Evolutionary conservation across 306 rosid species (phyloP), one percentile per base, ranked within the genome.

Genomic region (Sindora glabra): DNA sequence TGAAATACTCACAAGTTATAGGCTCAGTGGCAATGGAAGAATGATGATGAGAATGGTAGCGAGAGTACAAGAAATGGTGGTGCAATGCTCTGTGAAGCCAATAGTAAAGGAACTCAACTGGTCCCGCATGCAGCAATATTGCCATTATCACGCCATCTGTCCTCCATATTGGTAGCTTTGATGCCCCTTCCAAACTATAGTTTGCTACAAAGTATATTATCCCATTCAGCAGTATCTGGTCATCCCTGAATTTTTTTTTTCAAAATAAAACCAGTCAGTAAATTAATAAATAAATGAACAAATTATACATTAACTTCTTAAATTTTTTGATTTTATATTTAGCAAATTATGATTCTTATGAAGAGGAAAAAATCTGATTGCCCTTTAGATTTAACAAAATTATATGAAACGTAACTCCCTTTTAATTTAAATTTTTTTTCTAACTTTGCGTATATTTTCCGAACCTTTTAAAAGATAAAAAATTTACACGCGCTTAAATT

Each of bases 21-120:
- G 69, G 59, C n/a, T 63, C 38, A 0, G 69, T 49, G 26, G 44
- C 49, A 15, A 63, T 49, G 0, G 69, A 63, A 36, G 59, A 49
- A 63, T 63, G 69, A 6, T 63, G 69, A 21, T 63, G 69, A 22
- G 69, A 81, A 41, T 77, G 87, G 38, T 81, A 81, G 62, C 87
- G 87, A 45, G 78, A 63, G 58, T 81, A 81, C 21, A 81, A 76
- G 32, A 56, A 81, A 67, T 81, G 83, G 38, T 81, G 87, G 39
- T 81, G 87, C 5, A 81, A 72, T 7, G 83, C 81, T 59, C 74
- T 81, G 59, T 74, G 87, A 3, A 81, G n/a, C 83, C 87, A 81
- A 37, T 81, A 81, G 18, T 74, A 81, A 7, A 77, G 32, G 15
- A 74, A 74, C 59, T 81, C 87, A n/a, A 81, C 83, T 1, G 69